phyloP scores from a whole-genome alignment of 306 rosid species.

The Purshia tridentata region DNA sequence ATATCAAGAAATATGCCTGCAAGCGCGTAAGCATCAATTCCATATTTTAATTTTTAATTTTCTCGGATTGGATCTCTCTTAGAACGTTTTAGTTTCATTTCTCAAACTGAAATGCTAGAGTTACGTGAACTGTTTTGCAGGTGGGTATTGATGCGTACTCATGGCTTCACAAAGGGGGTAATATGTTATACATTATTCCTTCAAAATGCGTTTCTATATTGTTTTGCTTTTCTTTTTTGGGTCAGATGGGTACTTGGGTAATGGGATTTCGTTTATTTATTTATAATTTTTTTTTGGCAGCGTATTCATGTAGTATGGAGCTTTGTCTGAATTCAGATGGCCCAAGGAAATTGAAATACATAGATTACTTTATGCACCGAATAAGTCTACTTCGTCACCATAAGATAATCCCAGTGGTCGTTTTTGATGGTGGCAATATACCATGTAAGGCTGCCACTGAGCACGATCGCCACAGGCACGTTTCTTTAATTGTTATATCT shows the following conservation, averaged over 20 bases:
- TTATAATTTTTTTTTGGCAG: conserved; percentile 33
- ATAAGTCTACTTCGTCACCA: conserved; percentile 51
- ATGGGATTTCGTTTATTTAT: background rate
- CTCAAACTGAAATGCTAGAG: background rate
- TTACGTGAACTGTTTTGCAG: conserved; percentile 35
- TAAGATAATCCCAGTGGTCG: conserved; percentile 50
- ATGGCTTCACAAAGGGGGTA: conserved; percentile 98
- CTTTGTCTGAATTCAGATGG: conserved; percentile 66
- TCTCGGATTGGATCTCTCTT: background rate
- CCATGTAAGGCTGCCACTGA: conserved; percentile 51
- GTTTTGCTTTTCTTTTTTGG: background rate
- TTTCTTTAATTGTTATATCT: background rate
- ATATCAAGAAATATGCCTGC: conserved; percentile 72
- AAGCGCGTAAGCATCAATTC: conserved; percentile 52
- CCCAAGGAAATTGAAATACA: conserved; percentile 60
- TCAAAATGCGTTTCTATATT: background rate
- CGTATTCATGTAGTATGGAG: conserved; percentile 96
- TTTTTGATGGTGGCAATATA: conserved; percentile 53
- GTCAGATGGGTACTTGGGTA: background rate
- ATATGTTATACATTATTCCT: background rate
- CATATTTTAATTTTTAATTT: conserved; percentile 6
- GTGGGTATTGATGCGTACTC: conserved; percentile 98
- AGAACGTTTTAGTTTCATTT: background rate
- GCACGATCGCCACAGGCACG: conserved; percentile 48
- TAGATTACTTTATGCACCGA: conserved; percentile 78